phyloP scores from a whole-genome alignment of 805 yeast genomes.

The Candida boidinii region DNA sequence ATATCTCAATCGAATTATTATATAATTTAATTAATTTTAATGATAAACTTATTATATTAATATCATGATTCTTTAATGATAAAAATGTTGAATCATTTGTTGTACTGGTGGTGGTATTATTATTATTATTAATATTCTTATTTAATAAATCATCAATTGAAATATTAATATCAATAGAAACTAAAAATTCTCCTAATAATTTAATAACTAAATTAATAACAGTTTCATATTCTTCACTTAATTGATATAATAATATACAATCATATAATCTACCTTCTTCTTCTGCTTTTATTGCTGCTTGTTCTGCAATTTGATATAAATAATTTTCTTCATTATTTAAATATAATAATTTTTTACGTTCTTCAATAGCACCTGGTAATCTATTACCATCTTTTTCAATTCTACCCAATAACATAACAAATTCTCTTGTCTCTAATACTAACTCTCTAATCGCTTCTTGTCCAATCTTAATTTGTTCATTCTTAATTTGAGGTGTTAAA shows the following conservation, averaged over 20 bases:
- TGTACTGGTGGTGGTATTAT: too few species aligned
- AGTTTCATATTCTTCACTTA: conserved; percentile 79
- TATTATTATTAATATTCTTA: conserved; percentile 11
- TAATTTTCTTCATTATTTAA: conserved; percentile 52
- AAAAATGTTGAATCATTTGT: conserved; percentile 4
- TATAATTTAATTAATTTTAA: conserved; percentile 35
- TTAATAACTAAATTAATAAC: conserved; percentile 70
- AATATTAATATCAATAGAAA: conserved; percentile 46
- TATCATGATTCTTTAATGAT: conserved; percentile 34
- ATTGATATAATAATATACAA: conserved; percentile 76
- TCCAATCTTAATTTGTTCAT: conserved; percentile 45
- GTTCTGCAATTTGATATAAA: conserved; percentile 65
- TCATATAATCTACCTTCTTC: conserved; percentile 87
- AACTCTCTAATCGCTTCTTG: conserved; percentile 79
- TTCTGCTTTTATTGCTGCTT: conserved; percentile 79
- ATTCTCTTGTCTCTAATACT: conserved; percentile 80
- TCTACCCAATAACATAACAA: conserved; percentile 74
- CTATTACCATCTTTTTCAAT: conserved; percentile 69
- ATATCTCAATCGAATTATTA: conserved; percentile 50
- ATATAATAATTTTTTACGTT: conserved; percentile 56
- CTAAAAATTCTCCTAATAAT: conserved; percentile 67
- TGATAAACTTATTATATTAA: conserved; percentile 38
- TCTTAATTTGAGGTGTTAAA: conserved; percentile 13
- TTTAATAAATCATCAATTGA: conserved; percentile 12
- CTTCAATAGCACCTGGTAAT: conserved; percentile 77